Evolutionary conservation across 495 filamentous ascomycete species (phyloP), one percentile per base, ranked within the genome.

Genomic region (Penicillium samsonianum): DNA sequence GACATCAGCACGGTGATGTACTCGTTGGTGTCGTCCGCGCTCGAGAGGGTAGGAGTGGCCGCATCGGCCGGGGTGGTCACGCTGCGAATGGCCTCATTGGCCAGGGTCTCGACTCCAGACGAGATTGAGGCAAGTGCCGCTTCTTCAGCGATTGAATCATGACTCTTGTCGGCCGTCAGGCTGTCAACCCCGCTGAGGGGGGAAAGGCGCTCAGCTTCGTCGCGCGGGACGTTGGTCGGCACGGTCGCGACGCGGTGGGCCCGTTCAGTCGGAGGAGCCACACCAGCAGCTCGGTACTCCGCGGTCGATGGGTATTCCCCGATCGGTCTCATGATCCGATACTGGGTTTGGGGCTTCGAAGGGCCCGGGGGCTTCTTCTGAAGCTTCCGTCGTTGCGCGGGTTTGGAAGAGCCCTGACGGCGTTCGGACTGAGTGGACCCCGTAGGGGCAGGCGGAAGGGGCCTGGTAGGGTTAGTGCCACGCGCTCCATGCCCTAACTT

Each of bases 401-500:
- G 57, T 60, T 58, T 58, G 48, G 57, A 59, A 60, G 59, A 51
- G 23, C 46, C 57, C 50, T 57, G 41, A 22, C 55, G 55, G 43
- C 35, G 40, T 31, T 33, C 33, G 53, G 58, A 55, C 40, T 55
- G 65, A 57, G 59, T 62, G 54, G 50, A 49, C 28, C 59, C 59
- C 63, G 58, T 63, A 53, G 55, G 54, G 65, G 60, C 53, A 67
- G 59, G 64, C 64, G 62, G 64, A 61, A 62, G 35, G 41, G 46
- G 25, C 25, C 65, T 66, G 37, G 54, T 63, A 65, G 63, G 57
- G 58, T 68, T 66, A 68, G 65, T 49, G 65, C 59, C 59, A 58
- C 40, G 51, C 48, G 40, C 58, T 23, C 40, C 38, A 44, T 55
- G 52, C 63, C 65, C 60, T 65, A 67, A 67, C 45, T 62, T 30